Evolutionary conservation across 2,329 filamentous ascomycete species (phyloP).

Genomic region (Neopestalotiopsis sp.): DNA sequence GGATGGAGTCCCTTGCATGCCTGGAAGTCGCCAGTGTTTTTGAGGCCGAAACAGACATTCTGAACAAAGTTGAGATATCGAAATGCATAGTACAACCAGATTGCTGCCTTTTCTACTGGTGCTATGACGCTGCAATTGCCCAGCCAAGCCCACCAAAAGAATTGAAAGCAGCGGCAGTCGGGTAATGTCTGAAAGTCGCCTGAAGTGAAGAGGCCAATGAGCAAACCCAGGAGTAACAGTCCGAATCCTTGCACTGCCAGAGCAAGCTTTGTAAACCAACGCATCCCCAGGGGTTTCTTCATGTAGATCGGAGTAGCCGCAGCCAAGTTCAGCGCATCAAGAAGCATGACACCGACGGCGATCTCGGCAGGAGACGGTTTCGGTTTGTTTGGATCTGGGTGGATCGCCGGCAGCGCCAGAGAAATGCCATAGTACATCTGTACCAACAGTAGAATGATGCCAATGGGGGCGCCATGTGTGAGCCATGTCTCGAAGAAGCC

Average conservation of each 20-base stretch:
- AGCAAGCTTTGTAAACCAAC: background rate
- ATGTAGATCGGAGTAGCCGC: background rate
- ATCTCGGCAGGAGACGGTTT: background rate
- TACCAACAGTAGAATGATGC: background rate
- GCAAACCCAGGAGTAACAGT: background rate
- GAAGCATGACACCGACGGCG: background rate
- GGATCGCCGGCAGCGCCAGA: background rate
- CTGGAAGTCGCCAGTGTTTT: background rate
- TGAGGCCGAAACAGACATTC: background rate
- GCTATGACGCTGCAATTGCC: background rate
- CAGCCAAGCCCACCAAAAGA: background rate
- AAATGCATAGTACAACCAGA: background rate
- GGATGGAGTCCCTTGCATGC: background rate
- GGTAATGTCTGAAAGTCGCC: background rate
- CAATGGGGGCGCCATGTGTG: background rate
- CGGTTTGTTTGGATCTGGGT: background rate
- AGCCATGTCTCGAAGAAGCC: background rate
- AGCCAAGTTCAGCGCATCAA: background rate
- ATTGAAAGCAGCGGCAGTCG: background rate
- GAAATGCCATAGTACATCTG: background rate
- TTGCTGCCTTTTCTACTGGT: background rate
- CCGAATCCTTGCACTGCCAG: background rate
- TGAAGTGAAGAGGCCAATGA: background rate
- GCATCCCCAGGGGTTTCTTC: background rate
- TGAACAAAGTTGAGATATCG: background rate